These are phyloP conservation scores for Xylaria hypoxylon DNA, from an alignment of 2,329 filamentous ascomycete genomes.

Conservation along the genomic window DNA sequence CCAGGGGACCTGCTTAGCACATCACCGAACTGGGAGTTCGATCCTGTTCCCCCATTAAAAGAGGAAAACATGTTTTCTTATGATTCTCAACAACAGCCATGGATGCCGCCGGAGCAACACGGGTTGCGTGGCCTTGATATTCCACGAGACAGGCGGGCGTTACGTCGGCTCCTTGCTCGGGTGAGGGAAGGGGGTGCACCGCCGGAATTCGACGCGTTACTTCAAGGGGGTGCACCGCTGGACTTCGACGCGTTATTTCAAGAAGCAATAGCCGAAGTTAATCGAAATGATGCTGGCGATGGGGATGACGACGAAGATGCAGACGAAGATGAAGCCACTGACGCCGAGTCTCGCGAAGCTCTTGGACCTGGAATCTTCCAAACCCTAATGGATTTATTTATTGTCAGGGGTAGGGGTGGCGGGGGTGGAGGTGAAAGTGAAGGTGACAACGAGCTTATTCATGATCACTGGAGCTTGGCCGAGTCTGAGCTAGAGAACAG, in stretches of 20 bases:
- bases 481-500: constrained; percentile 28
- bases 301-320: constrained; percentile 32
- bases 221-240: constrained; percentile 43
- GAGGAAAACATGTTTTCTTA: constrained; percentile 64
- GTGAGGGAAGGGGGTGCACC: constrained; percentile 42
- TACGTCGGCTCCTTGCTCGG: constrained; percentile 41
- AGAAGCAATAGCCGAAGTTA: constrained; percentile 37
- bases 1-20: constrained; percentile 73
- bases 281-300: constrained; percentile 22
- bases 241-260: constrained; percentile 41
- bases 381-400: constrained; percentile 41
- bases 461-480: constrained; percentile 29
- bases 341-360: constrained; percentile 4
- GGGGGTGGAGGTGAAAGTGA: constrained; percentile 14
- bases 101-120: constrained; percentile 50
- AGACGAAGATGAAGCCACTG: constrained; percentile 32
- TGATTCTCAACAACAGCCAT: constrained; percentile 57
- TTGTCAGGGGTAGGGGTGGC: background rate
- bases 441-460: constrained; percentile 1
- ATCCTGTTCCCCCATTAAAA: constrained; percentile 79
- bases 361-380: constrained; percentile 31
- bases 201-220: constrained; percentile 36
- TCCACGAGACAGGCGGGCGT: constrained; percentile 30
- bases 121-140: constrained; percentile 20
- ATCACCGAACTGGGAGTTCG: constrained; percentile 79